phyloP scores from a whole-genome alignment of 2,329 filamentous ascomycete genomes.

The Lachnellula willkommii region DNA sequence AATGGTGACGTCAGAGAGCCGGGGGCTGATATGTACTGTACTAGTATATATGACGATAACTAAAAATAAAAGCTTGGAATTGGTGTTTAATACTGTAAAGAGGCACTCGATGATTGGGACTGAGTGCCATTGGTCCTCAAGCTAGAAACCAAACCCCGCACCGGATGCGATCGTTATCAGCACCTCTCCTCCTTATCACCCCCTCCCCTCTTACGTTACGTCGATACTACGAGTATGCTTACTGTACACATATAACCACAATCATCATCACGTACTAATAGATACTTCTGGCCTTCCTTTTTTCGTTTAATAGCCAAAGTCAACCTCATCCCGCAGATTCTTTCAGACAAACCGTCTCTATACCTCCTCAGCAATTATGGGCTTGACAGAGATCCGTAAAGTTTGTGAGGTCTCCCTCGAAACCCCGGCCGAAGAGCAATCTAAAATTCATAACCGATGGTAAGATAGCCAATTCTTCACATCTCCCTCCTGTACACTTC shows the following conservation, averaged over 20 bases:
- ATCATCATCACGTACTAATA: neutral
- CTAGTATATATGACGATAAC: no score
- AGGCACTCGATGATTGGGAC: neutral
- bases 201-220: conserved; percentile 1
- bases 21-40: no score
- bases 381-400: conserved; percentile 57
- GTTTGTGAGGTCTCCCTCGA: conserved; percentile 69
- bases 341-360: neutral
- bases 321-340: neutral
- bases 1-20: neutral
- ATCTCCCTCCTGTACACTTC: no score
- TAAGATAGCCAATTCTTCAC: no score
- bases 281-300: neutral
- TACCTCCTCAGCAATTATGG: conserved; percentile 34
- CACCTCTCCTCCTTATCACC: neutral
- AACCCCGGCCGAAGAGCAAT: conserved; percentile 64
- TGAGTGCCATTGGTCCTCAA: neutral
- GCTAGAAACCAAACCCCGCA: neutral
- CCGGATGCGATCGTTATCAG: conserved; percentile 4
- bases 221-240: no score
- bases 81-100: no score
- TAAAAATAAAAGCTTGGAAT: no score
- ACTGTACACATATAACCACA: no score
- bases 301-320: neutral
- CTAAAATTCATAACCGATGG: conserved; percentile 74